These are phyloP conservation scores for Rhizopus stolonifer DNA, from an alignment of 371 early-diverging fungal genomes.

Conservation along the genomic window DNA sequence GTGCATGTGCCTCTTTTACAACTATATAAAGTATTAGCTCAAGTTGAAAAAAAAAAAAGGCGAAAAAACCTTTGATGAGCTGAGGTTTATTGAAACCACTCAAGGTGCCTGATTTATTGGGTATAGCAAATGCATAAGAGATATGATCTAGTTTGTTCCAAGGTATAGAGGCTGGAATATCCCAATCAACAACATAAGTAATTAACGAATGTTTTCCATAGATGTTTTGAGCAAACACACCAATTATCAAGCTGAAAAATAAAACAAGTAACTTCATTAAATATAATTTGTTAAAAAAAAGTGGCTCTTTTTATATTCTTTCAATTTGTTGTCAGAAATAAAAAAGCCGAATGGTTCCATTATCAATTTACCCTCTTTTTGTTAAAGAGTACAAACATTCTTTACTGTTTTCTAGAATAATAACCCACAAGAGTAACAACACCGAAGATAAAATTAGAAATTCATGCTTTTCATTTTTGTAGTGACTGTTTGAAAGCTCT, in stretches of 20 bases:
- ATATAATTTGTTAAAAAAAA: too few relatives aligned
- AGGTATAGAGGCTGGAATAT: constrained; percentile 35
- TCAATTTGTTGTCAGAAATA: too few relatives aligned
- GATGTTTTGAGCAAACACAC: constrained; percentile 3
- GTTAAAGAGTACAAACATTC: too few relatives aligned
- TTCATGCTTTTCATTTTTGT: too few relatives aligned
- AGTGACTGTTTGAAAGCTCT: background rate
- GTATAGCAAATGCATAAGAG: constrained; percentile 42
- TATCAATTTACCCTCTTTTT: too few relatives aligned
- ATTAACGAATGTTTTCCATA: constrained; percentile 21
- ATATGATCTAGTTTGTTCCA: constrained; percentile 46
- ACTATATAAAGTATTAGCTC: constrained; percentile 9
- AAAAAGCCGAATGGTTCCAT: too few relatives aligned
- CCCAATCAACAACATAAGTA: constrained; percentile 49
- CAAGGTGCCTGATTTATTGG: constrained; percentile 29
- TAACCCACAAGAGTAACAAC: too few relatives aligned
- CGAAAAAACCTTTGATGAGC: constrained; percentile 7
- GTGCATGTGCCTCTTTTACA: constrained; percentile 23
- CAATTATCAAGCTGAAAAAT: too few relatives aligned
- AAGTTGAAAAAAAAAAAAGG: background rate
- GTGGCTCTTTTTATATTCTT: too few relatives aligned
- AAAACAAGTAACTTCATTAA: too few relatives aligned
- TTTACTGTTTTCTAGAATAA: too few relatives aligned
- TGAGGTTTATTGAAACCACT: constrained; percentile 22
- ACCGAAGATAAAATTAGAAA: too few relatives aligned